A percentile compares a stretch with the other conserved stretches of the same genome.
Evolutionary conservation across 257 asterid genomes (phyloP).

Genomic region (Lycium ferocissimum): DNA sequence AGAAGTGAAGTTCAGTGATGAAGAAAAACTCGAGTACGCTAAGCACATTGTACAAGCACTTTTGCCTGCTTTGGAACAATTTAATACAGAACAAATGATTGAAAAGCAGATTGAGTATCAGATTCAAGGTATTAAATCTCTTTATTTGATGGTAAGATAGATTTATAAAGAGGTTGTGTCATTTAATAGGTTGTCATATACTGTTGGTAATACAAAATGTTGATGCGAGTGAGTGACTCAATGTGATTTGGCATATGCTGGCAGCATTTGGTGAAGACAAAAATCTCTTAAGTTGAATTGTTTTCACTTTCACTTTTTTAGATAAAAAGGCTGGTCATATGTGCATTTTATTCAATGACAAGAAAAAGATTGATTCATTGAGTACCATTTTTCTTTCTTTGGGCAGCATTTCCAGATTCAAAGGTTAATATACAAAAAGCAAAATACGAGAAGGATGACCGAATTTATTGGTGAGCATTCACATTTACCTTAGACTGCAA

Average conservation of each 20-base stretch:
- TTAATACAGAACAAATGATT: slow-evolving; percentile 45
- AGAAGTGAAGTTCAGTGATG: slow-evolving; percentile 23
- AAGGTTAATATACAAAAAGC: slow-evolving; percentile 48
- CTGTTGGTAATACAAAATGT: not conserved
- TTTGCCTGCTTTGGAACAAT: too few species aligned
- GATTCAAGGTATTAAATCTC: slow-evolving; percentile 55
- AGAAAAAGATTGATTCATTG: not conserved
- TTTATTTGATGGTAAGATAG: not conserved
- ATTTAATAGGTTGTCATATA: not conserved
- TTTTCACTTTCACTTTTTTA: not conserved
- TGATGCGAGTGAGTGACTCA: not conserved
- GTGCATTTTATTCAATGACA: not conserved
- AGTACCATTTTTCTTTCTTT: slow-evolving; percentile 31
- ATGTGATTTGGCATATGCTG: not conserved
- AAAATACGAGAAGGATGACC: slow-evolving; percentile 44
- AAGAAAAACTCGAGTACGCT: too few species aligned
- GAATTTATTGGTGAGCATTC: slow-evolving; percentile 69
- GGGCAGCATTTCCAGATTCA: slow-evolving; percentile 60
- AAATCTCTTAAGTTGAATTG: not conserved
- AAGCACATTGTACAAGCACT: too few species aligned
- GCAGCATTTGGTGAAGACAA: too few species aligned
- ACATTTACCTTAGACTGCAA: slow-evolving; percentile 18
- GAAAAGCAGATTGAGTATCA: slow-evolving; percentile 79
- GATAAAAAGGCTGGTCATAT: not conserved
- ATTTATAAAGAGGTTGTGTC: not conserved